Base-by-base conservation (phyloP, 495 filamentous ascomycete species). In the Parathielavia appendiculata region DNA sequence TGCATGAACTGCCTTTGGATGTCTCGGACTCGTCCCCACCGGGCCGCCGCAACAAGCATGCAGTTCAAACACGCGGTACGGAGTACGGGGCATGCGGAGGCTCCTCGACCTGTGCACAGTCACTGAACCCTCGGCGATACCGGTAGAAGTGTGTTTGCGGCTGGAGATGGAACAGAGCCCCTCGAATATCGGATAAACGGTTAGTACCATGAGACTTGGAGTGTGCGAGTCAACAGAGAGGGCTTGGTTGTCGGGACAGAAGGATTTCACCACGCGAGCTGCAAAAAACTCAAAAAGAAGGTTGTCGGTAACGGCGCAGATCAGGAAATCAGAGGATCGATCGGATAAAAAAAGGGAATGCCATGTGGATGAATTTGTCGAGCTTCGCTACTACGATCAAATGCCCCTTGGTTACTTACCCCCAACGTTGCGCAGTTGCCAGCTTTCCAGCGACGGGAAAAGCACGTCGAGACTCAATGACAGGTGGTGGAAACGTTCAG, bases 111-210 rank as follows among this genome's bases (percentile, higher is more conserved):
- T 36, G 53, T 20, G 22, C 43, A 36, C 41, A 14, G 32, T 41
- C 4, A 6, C 20, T 13, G 10, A 23, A 17, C 11, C 17, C 20
- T 49, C 41, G 58, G 45, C 36, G 34, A 52, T 22, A 23, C 57
- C 32, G 39, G 16, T 30, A 13, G 30, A 23, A 36, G 49, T 9
- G 20, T 26, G 45, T 54, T 16, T 34, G n/a, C 40, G 14, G 14
- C 43, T 51, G 53, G 47, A 12, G 14, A 50, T 51, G 59, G 47
- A n/a, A 51, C 20, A 17, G 16, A 17, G 14, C 51, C 54, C 59
- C 47, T 57, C 23, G 55, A 62, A 62, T 58, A 23, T 54, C 55
- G 55, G 60, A 10, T 62, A 62, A 62, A 49, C 20, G 38, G 13
- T 46, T 23, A 41, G 43, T 22, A 22, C 12, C 41, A 30, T 34